Conservation (phyloP, 345 rosid species). For the Salix viminalis region DNA sequence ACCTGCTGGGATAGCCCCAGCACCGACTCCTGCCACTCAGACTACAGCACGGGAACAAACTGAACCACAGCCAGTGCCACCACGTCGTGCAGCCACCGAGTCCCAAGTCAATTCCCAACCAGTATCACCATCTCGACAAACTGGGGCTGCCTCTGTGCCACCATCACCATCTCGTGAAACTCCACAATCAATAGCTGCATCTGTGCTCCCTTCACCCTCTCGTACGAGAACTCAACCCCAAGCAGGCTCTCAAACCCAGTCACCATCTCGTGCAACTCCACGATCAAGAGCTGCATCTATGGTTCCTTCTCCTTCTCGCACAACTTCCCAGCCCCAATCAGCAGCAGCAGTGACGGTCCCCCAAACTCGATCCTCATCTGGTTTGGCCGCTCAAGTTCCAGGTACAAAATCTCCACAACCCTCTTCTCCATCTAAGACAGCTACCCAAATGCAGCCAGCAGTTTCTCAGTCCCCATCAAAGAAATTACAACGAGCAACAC, state of each 20-base stretch:
- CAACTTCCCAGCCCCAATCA: constrained; percentile 18
- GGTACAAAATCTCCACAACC: constrained; percentile 19
- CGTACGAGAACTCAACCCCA: constrained; percentile 9
- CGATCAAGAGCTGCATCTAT: constrained; percentile 21
- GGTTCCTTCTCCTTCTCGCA: constrained; percentile 18
- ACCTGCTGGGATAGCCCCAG: constrained; percentile 37
- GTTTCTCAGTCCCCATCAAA: constrained; percentile 21
- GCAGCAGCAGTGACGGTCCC: constrained; percentile 6
- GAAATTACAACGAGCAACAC: constrained; percentile 9
- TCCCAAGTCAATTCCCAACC: constrained; percentile 15
- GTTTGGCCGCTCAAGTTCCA: constrained; percentile 13
- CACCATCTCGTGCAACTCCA: constrained; percentile 31
- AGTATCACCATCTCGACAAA: constrained; percentile 21
- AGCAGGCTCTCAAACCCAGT: constrained; percentile 16
- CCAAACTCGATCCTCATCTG: constrained; percentile 27
- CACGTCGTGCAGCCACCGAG: constrained; percentile 10
- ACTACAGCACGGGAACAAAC: constrained; percentile 14
- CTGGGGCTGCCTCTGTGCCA: constrained; percentile 11
- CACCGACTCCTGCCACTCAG: constrained; percentile 17
- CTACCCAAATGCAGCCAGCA: constrained; percentile 16
- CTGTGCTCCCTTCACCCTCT: constrained; percentile 17
- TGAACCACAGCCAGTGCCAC: constrained; percentile 18
- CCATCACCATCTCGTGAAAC: constrained; percentile 30
- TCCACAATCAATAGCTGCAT: constrained; percentile 18
- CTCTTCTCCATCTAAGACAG: constrained; percentile 32